Evolutionary conservation across 2,329 filamentous ascomycete species (phyloP).

Genomic region (Cladophialophora psammophila): DNA sequence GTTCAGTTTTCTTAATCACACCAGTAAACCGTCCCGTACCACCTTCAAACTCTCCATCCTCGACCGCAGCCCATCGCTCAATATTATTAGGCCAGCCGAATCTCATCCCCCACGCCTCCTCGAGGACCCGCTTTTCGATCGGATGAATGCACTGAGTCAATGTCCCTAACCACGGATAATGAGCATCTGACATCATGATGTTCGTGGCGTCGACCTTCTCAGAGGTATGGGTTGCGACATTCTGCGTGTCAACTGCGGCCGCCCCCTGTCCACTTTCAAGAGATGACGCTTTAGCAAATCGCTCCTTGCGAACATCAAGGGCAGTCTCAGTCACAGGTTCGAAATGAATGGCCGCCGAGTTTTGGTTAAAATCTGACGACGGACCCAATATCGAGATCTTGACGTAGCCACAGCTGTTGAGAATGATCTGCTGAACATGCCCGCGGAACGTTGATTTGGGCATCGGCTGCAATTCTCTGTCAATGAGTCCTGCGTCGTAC

Average conservation of each 20-base stretch:
- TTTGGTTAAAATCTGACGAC: conserved; percentile 47
- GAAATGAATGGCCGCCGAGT: conserved; percentile 31
- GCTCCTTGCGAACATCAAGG: conserved; percentile 26
- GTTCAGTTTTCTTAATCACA: conserved; percentile 23
- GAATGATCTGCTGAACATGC: conserved; percentile 54
- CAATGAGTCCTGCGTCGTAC: conserved; percentile 42
- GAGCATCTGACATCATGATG: conserved; percentile 3
- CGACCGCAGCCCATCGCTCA: conserved; percentile 37
- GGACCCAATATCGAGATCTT: conserved; percentile 41
- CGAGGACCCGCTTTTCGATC: conserved; percentile 42
- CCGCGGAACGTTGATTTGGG: conserved; percentile 41
- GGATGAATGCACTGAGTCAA: conserved; percentile 42
- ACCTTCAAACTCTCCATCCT: conserved; percentile 44
- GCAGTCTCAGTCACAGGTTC: conserved; percentile 27
- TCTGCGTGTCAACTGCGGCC: no score
- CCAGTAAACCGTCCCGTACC: conserved; percentile 45
- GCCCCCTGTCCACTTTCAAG: no score
- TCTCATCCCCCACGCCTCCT: conserved; percentile 41
- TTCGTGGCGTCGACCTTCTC: neutral
- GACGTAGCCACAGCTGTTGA: conserved; percentile 70
- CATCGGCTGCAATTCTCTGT: conserved; percentile 23
- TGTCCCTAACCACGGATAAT: conserved; percentile 39
- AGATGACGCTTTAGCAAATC: conserved; percentile 1
- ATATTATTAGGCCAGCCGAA: conserved; percentile 41
- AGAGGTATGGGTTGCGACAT: no score